These are phyloP conservation scores for Cordyceps cateniannulata DNA, from an alignment of 2,329 filamentous ascomycete species.

Conservation along the genomic window DNA sequence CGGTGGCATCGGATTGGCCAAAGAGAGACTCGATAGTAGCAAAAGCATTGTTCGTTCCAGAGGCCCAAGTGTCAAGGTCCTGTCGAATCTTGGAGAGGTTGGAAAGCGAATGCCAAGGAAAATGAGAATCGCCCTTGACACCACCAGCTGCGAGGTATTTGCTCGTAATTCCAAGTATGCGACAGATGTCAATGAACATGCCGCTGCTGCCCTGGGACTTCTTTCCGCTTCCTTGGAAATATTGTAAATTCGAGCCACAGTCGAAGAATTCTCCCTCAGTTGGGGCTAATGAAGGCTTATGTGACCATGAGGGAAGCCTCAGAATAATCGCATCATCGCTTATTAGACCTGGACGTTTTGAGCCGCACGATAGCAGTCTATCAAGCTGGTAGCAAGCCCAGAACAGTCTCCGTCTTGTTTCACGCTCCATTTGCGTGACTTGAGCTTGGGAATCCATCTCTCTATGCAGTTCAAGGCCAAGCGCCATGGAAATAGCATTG, in stretches of 20 bases:
- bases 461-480: constrained; percentile 73
- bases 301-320: constrained; percentile 67
- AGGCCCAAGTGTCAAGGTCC: constrained; percentile 78
- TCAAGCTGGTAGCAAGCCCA: constrained; percentile 88
- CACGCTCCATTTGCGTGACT: constrained; percentile 62
- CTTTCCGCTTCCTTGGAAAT: constrained; percentile 60
- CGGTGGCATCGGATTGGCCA: constrained; percentile 69
- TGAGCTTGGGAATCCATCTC: constrained; percentile 60
- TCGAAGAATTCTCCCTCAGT: constrained; percentile 78
- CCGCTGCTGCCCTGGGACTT: constrained; percentile 69
- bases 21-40: constrained; percentile 70
- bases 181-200: constrained; percentile 78
- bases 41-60: constrained; percentile 73
- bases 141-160: constrained; percentile 78
- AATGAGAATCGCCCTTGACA: constrained; percentile 83
- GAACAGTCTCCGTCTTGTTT: constrained; percentile 73
- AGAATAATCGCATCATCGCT: constrained; percentile 70
- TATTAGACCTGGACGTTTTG: constrained; percentile 73
- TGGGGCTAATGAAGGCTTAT: constrained; percentile 52
- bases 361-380: constrained; percentile 74
- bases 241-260: constrained; percentile 69
- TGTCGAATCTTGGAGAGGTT: constrained; percentile 81
- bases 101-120: constrained; percentile 83
- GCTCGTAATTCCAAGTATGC: constrained; percentile 77
- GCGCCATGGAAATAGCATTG: constrained; percentile 76